Conservation (phyloP, 148 eudicot genomes). For the Nyssa sinensis region DNA sequence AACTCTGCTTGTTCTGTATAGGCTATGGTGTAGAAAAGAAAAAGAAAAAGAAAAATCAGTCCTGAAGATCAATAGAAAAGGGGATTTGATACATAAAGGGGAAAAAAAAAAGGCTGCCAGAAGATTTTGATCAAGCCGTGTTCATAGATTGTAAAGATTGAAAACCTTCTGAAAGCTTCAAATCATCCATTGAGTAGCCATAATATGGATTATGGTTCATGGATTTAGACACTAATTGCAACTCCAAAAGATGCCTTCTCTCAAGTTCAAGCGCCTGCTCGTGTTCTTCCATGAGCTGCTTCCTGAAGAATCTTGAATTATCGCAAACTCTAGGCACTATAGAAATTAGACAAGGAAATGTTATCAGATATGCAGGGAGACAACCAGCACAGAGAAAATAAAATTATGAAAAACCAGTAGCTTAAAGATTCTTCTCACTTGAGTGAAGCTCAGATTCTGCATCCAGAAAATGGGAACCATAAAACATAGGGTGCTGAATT, state of each 20-base stretch:
- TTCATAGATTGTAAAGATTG: background rate
- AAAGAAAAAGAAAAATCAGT: background rate
- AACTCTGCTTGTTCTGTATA: slow-evolving; percentile 27
- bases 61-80: background rate
- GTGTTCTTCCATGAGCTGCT: slow-evolving; percentile 39
- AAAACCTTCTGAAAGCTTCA: slow-evolving; percentile 34
- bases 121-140: background rate
- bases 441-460: slow-evolving; percentile 31
- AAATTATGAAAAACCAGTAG: background rate
- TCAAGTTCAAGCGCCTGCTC: slow-evolving; percentile 30
- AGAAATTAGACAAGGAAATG: background rate
- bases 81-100: background rate
- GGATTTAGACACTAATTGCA: slow-evolving; percentile 21
- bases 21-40: slow-evolving; percentile 8
- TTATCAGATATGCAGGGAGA: background rate
- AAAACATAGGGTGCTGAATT: slow-evolving; percentile 28
- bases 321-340: slow-evolving; percentile 30
- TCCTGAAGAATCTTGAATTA: slow-evolving; percentile 18
- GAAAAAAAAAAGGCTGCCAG: background rate
- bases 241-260: slow-evolving; percentile 21
- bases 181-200: slow-evolving; percentile 30
- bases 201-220: slow-evolving; percentile 9
- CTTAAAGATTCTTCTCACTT: slow-evolving; percentile 25
- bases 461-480: slow-evolving; percentile 21
- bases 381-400: background rate